Conservation (phyloP, 768 basidiomycete genomes). For the Mycena leptocephala region DNA sequence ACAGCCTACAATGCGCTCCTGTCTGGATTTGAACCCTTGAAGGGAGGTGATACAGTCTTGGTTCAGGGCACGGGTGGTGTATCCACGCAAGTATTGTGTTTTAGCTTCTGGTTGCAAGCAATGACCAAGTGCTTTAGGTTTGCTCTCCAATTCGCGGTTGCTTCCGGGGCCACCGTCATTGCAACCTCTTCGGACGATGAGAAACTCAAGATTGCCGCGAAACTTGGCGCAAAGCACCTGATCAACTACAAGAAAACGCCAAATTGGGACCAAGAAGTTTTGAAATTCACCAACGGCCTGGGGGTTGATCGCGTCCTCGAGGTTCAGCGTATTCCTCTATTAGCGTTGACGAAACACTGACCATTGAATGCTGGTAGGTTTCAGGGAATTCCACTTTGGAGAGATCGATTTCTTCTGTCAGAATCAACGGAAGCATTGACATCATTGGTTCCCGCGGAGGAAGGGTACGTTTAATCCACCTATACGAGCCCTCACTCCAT, state of each 20-base stretch:
- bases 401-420: conserved; percentile 58
- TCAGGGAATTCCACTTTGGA: conserved; percentile 68
- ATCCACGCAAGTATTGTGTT: conserved; percentile 49
- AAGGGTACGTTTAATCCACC: conserved; percentile 41
- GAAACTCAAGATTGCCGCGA: conserved; percentile 60
- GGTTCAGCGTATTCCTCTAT: conserved; percentile 6
- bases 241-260: conserved; percentile 69
- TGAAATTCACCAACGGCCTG: conserved; percentile 46
- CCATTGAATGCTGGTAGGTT: conserved; percentile 52
- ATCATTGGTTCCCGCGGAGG: conserved; percentile 67
- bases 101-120: background rate
- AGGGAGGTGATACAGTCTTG: conserved; percentile 65
- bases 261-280: conserved; percentile 66
- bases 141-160: conserved; percentile 65
- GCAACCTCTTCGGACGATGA: conserved; percentile 66
- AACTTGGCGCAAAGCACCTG: conserved; percentile 59
- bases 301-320: conserved; percentile 41
- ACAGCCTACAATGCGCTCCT: conserved; percentile 66
- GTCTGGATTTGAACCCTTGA: conserved; percentile 53
- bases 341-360: background rate
- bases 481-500: background rate
- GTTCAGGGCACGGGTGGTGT: conserved; percentile 64
- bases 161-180: conserved; percentile 66
- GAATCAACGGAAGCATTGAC: conserved; percentile 62
- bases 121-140: conserved; percentile 52